Evolutionary conservation across 2,329 filamentous ascomycete genomes (phyloP), one percentile per base, ranked within the genome.

Genomic region (Penicillium sp.): DNA sequence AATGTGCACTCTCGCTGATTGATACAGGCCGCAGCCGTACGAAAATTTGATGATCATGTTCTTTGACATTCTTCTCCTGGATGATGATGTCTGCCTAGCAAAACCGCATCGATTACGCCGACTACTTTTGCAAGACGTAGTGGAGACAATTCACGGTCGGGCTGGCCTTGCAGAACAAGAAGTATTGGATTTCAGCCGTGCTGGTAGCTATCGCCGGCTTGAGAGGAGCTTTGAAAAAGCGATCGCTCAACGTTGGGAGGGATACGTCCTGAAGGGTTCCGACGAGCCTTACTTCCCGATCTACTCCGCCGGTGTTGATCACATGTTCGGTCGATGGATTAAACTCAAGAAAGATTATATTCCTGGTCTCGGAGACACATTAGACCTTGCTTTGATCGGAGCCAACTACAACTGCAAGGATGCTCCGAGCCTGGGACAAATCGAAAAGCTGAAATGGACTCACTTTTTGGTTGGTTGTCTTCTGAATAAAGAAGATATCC

Each of bases 331-430:
- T 58, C 78, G 29, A 76, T 88, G 85, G 68, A 89, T 96, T 65
- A 96, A 96, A 72, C 72, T 96, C 39, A 96, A 96, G 71, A 91
- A 91, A 65, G 90, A 94, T 65, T 96, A 95, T 64, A 82, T 96
- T 35, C 79, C 81, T 26, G 84, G 84, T 2, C 84, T 93, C 67
- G 90, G 91, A 0, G 91, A 95, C 56, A 84, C 91, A 29, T 89
- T 89, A 9, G 92, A 96, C 69, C 89, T 96, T 67, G 86, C 88
- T 2, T 80, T 93, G 1, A 76, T 96, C 3, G 91, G 90, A 0
- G 91, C 84, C 6, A 84, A 84, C 16, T 91, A 88, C 62, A 83
- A 91, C 60, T 75, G 87, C 3, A 76, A 79, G 46, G 82, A 84
- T 57, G 88, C 86, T 7, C 79, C 78, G 42, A 76, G 79, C 7